Evolutionary conservation across 2,329 filamentous ascomycete genomes (phyloP).

Genomic region (Niveomyces coronatus): DNA sequence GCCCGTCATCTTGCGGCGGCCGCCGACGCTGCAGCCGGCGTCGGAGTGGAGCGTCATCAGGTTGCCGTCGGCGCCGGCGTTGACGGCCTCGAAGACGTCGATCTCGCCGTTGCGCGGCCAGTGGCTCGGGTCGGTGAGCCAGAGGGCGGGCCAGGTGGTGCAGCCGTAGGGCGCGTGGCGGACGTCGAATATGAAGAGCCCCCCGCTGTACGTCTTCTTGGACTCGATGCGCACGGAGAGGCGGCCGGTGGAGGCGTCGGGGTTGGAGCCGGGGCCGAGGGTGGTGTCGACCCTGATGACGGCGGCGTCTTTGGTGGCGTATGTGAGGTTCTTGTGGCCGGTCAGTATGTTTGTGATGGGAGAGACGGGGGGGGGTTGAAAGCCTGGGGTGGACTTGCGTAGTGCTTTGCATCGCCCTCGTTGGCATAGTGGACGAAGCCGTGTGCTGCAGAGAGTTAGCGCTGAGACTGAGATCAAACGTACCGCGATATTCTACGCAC

Average conservation of each 20-base stretch:
- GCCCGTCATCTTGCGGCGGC: conserved; percentile 44
- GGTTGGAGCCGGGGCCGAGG: conserved; percentile 34
- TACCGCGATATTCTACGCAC: conserved; percentile 17
- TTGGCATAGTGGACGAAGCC: conserved; percentile 47
- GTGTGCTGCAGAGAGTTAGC: conserved; percentile 20
- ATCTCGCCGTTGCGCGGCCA: conserved; percentile 58
- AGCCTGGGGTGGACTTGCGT: conserved; percentile 24
- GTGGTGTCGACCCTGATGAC: conserved; percentile 51
- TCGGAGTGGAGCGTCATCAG: conserved; percentile 51
- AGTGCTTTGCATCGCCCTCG: conserved; percentile 25
- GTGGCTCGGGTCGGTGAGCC: conserved; percentile 50
- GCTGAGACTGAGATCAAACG: not conserved
- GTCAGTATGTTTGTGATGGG: conserved; percentile 1
- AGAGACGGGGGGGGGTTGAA: not conserved
- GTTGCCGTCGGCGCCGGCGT: conserved; percentile 44
- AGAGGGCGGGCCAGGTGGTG: conserved; percentile 55
- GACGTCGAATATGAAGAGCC: conserved; percentile 59
- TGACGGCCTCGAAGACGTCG: conserved; percentile 50
- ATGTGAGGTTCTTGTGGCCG: conserved; percentile 50
- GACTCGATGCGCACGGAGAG: conserved; percentile 55
- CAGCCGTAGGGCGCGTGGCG: conserved; percentile 54
- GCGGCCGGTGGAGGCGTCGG: conserved; percentile 47
- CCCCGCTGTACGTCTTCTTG: conserved; percentile 47
- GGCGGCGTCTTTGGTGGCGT: conserved; percentile 41
- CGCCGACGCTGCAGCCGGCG: conserved; percentile 39